phyloP scores from a whole-genome alignment of 257 asterid species.

The Oldenlandia corymbosa region DNA sequence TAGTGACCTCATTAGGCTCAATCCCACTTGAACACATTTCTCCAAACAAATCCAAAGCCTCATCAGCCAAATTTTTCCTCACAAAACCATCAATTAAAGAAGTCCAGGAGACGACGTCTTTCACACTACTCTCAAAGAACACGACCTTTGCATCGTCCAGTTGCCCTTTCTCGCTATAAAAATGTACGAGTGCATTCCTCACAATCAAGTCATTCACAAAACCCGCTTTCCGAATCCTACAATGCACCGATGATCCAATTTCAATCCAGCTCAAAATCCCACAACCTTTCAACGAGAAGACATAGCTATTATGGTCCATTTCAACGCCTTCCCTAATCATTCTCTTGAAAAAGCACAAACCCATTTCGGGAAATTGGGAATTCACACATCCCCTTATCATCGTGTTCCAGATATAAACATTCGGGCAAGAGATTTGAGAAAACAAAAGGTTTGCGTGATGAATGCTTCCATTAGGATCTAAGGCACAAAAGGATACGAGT shows the following conservation, averaged over 20 bases:
- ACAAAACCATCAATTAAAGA: slow-evolving; percentile 62
- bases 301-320: slow-evolving; percentile 65
- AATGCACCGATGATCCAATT: slow-evolving; percentile 45
- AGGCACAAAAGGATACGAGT: slow-evolving; percentile 54
- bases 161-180: slow-evolving; percentile 46
- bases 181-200: slow-evolving; percentile 62
- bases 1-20: slow-evolving; percentile 69
- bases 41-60: slow-evolving; percentile 56
- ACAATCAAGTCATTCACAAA: slow-evolving; percentile 50
- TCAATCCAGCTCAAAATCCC: slow-evolving; percentile 35
- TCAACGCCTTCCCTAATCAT: slow-evolving; percentile 50
- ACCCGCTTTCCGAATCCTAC: slow-evolving; percentile 65
- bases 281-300: slow-evolving; percentile 60
- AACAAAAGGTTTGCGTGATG: slow-evolving; percentile 47
- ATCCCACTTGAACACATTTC: slow-evolving; percentile 46
- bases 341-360: slow-evolving; percentile 42
- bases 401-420: slow-evolving; percentile 73
- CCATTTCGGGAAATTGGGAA: slow-evolving; percentile 35
- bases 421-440: slow-evolving; percentile 45
- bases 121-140: slow-evolving; percentile 46
- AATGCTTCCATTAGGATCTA: slow-evolving; percentile 52
- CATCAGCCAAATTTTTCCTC: slow-evolving; percentile 47
- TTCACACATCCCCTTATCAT: slow-evolving; percentile 61
- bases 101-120: slow-evolving; percentile 86
- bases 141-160: slow-evolving; percentile 32